Percentiles rank a stretch among this genome's conserved stretches.
These are phyloP conservation scores for Flaveria bidentis DNA, from an alignment of 129 eudicot genomes.

Conservation along the genomic window DNA sequence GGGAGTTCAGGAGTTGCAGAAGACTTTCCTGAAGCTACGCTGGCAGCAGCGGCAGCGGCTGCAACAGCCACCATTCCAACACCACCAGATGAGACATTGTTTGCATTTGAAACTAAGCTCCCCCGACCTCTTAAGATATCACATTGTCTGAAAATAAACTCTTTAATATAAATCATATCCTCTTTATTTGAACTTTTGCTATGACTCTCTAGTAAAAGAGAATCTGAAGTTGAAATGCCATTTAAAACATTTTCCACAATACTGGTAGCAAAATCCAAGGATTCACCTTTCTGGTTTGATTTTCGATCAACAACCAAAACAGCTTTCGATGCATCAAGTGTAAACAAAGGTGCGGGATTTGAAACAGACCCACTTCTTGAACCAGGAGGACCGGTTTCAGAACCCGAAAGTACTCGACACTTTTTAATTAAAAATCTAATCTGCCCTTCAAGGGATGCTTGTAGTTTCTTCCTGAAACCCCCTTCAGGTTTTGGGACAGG, in stretches of 20 bases:
- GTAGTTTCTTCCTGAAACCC: slow-evolving; percentile 68
- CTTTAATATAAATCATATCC: slow-evolving; percentile 72
- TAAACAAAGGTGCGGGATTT: slow-evolving; percentile 63
- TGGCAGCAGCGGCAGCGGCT: slow-evolving; percentile 92
- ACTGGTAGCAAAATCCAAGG: slow-evolving; percentile 74
- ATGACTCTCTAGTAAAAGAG: slow-evolving; percentile 80
- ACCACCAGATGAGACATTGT: slow-evolving; percentile 59
- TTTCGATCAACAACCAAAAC: slow-evolving; percentile 66
- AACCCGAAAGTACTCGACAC: slow-evolving; percentile 71
- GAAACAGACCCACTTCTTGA: slow-evolving; percentile 60
- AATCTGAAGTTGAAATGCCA: slow-evolving; percentile 73
- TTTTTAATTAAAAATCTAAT: slow-evolving; percentile 85
- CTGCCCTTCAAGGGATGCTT: slow-evolving; percentile 89
- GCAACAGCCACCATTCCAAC: slow-evolving; percentile 95
- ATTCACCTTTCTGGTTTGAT: slow-evolving; percentile 58
- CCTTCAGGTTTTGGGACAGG: slow-evolving; percentile 72
- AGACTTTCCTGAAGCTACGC: slow-evolving; percentile 74
- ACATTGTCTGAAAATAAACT: slow-evolving; percentile 72
- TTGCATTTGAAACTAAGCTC: slow-evolving; percentile 50
- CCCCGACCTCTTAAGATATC: slow-evolving; percentile 86
- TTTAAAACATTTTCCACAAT: slow-evolving; percentile 72
- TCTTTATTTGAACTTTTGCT: slow-evolving; percentile 62
- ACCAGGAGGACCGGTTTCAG: slow-evolving; percentile 70
- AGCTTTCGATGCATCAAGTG: slow-evolving; percentile 85
- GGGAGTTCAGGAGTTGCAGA: slow-evolving; percentile 73